Base-by-base conservation (phyloP, 371 early-diverging fungal species). In the Parasitella parasitica region DNA sequence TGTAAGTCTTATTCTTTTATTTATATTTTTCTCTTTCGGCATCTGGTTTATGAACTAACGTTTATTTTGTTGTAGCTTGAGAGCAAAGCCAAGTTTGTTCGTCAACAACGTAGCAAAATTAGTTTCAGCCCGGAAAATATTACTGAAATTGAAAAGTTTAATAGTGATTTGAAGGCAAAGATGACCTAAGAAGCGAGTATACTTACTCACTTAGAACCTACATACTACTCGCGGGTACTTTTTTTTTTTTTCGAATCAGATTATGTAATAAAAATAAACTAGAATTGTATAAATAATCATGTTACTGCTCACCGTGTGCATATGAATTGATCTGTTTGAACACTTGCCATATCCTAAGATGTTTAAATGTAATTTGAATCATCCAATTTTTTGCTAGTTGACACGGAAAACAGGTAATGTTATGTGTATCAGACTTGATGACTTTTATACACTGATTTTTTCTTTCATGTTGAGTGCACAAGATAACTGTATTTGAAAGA, bases 61-160 rank as follows among this genome's bases (percentile, higher is more conserved):
- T 32, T 39, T n/a, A 12, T 32, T 7, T 57, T 59, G 38, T 35
- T 16, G 13, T 34, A 84, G 77, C 63, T 90, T 22, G 92, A 92
- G 59, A 86, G 87, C 70, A 89, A 89, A 57, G 63, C 85, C 12
- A 72, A 69, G 54, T 86, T 82, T 59, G 83, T 95, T 49, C 85
- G 89, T 64, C 74, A 78, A 48, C 75, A 84, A 63, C 83, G 93
- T 20, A 28, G 39, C 13, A 59, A 59, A 62, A 83, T 87, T 34
- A 87, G 86, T 24, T 93, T 90, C 61, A 77, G 86, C 37, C 93
- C 93, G 4, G 74, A 80, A 7, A 83, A 93, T 64, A 69, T 78
- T 28, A 65, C 73, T 0, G 69, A 79, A 56, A 80, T 86, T 50
- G 77, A 68, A 49, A 55, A 70, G 55, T 87, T 87, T 52, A 70